Percentiles rank a stretch among this genome's conserved stretches.
Evolutionary conservation across 2,329 filamentous ascomycete genomes (phyloP).

Genomic region (Ophiostoma australiae): DNA sequence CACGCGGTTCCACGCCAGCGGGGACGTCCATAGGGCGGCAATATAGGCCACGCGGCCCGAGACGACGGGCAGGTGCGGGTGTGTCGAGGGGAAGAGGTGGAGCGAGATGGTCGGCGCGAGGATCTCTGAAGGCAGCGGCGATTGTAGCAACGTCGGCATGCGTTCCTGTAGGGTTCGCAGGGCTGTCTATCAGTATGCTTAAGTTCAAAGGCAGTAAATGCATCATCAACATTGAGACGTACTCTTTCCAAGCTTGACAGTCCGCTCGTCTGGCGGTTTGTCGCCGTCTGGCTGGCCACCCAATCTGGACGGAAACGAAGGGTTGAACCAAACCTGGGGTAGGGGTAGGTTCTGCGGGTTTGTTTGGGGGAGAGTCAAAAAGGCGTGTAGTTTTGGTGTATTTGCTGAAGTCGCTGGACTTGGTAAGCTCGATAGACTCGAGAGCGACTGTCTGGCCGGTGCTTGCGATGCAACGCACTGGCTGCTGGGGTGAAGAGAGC

Average conservation of each 20-base stretch:
- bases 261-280: constrained; percentile 47
- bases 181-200: constrained; percentile 40
- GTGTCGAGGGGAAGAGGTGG: constrained; percentile 68
- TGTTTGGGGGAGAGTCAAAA: constrained; percentile 16
- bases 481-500: constrained; percentile 24
- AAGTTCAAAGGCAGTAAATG: not conserved
- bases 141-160: constrained; percentile 62
- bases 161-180: constrained; percentile 61
- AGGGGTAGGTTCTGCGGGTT: constrained; percentile 34
- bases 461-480: constrained; percentile 18
- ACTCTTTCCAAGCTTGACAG: constrained; percentile 61
- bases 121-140: constrained; percentile 66
- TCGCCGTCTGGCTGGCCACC: constrained; percentile 15
- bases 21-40: constrained; percentile 91
- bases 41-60: constrained; percentile 86
- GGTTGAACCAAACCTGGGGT: constrained; percentile 43
- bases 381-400: constrained; percentile 18
- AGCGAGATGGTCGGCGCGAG: constrained; percentile 69
- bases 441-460: not conserved
- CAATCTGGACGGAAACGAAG: constrained; percentile 33
- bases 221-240: constrained; percentile 30
- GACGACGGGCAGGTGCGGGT: constrained; percentile 86
- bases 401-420: not conserved
- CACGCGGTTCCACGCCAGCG: constrained; percentile 89
- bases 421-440: not conserved